Percentiles rank a stretch among this genome's conserved stretches.
These are phyloP conservation scores for Veloporphyrellus conicus DNA, from an alignment of 1,284 basidiomycete genomes.

Conservation along the genomic window DNA sequence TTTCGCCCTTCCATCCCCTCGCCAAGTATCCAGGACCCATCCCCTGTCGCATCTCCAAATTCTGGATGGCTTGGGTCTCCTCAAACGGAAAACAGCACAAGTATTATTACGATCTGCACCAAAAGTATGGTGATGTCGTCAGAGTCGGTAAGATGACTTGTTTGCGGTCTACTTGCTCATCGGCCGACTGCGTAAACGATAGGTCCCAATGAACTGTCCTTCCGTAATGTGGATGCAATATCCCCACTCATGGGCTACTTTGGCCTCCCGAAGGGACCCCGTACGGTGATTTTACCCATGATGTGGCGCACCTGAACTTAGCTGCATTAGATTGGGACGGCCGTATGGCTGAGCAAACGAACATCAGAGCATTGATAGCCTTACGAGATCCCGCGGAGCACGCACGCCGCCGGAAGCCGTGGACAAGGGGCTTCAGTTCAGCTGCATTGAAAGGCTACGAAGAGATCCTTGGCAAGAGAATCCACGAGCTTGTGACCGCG, in stretches of 20 bases:
- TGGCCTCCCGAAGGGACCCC: constrained; percentile 51
- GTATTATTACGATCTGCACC: constrained; percentile 32
- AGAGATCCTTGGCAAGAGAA: constrained; percentile 38
- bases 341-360: constrained; percentile 29
- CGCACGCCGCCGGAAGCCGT: constrained; percentile 45
- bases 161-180: not conserved
- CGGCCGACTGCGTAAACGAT: constrained; percentile 1
- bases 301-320: constrained; percentile 8
- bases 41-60: constrained; percentile 32
- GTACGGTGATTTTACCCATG: constrained; percentile 32
- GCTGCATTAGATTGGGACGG: constrained; percentile 32
- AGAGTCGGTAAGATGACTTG: constrained; percentile 29
- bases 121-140: constrained; percentile 37
- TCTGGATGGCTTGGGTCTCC: constrained; percentile 37
- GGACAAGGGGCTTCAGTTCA: constrained; percentile 50
- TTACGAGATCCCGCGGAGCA: constrained; percentile 40
- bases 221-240: constrained; percentile 42
- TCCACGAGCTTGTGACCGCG: constrained; percentile 37
- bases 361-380: constrained; percentile 30
- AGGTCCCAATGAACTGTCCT: constrained; percentile 58
- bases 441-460: constrained; percentile 52
- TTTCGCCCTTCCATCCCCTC: constrained; percentile 35
- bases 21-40: constrained; percentile 35
- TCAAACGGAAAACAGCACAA: constrained; percentile 32
- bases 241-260: constrained; percentile 42